A percentile compares a stretch with the other conserved stretches of the same genome.
These are phyloP conservation scores for Torulaspora maleeae DNA, from an alignment of 805 yeast genomes.

Conservation along the genomic window DNA sequence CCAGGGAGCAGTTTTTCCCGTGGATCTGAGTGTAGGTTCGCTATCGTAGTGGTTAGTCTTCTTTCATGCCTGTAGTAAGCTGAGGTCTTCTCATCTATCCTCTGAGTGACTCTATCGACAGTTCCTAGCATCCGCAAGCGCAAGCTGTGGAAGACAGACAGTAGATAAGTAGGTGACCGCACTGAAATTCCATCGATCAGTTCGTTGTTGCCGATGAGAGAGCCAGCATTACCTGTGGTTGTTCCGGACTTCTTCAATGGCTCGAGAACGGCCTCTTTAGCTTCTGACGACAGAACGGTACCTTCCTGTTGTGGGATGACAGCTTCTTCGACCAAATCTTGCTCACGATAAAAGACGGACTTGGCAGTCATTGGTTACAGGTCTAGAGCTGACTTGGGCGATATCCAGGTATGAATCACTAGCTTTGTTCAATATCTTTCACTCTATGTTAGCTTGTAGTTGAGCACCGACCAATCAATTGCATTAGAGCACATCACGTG, in stretches of 20 bases:
- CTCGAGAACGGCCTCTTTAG: slow-evolving; percentile 16
- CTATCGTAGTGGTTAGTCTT: slow-evolving; percentile 46
- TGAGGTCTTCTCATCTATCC: slow-evolving; percentile 42
- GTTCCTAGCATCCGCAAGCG: slow-evolving; percentile 16
- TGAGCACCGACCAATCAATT: neutral
- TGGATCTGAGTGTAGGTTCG: slow-evolving; percentile 48
- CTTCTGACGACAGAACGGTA: slow-evolving; percentile 18
- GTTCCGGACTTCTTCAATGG: slow-evolving; percentile 3
- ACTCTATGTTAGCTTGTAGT: neutral
- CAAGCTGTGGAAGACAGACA: slow-evolving; percentile 13
- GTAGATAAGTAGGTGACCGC: slow-evolving; percentile 25
- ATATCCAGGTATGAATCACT: neutral
- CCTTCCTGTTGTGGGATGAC: slow-evolving; percentile 25
- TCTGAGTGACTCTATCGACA: slow-evolving; percentile 24
- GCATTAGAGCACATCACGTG: neutral
- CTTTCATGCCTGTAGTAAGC: slow-evolving; percentile 47
- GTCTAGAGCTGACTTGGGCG: neutral
- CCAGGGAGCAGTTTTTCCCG: slow-evolving; percentile 57
- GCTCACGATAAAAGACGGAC: slow-evolving; percentile 24
- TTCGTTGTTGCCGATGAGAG: slow-evolving; percentile 21
- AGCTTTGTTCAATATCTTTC: neutral
- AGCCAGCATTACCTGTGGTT: slow-evolving; percentile 7
- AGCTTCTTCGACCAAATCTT: slow-evolving; percentile 24
- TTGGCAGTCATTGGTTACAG: slow-evolving; percentile 5
- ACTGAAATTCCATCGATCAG: slow-evolving; percentile 30